Conservation (phyloP, 2,329 filamentous ascomycete genomes). For the Epichloe scottii region DNA sequence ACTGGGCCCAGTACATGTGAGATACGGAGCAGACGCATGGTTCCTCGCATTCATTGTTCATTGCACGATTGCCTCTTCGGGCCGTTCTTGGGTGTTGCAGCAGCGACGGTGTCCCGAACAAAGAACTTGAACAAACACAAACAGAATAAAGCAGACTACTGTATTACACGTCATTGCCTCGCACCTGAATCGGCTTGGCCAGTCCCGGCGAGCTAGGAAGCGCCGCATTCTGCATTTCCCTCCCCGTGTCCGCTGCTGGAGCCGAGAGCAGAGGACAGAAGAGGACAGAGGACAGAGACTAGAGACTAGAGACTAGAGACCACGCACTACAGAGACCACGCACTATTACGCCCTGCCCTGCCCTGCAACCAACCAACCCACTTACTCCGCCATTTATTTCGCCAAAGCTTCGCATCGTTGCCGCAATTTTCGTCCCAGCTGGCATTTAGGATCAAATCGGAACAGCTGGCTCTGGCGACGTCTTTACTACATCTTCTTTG, state of each 20-base stretch:
- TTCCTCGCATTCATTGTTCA: not conserved
- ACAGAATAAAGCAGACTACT: not conserved
- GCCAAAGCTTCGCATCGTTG: conserved; percentile 1
- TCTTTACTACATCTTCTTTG: not conserved
- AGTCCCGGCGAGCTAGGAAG: not conserved
- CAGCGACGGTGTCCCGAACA: not conserved
- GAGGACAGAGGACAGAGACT: too few relatives aligned
- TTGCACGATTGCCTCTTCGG: not conserved
- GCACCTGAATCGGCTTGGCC: not conserved
- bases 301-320: too few relatives aligned
- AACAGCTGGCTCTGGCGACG: not conserved
- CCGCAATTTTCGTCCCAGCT: not conserved
- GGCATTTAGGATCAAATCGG: not conserved
- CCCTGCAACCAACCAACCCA: not conserved
- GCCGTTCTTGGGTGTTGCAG: not conserved
- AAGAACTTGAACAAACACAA: not conserved
- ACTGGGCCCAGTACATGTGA: not conserved
- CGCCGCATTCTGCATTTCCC: not conserved
- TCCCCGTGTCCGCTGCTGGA: too few relatives aligned
- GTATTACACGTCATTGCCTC: not conserved
- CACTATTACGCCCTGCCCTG: not conserved
- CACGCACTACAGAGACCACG: too few relatives aligned
- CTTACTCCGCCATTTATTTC: conserved; percentile 7
- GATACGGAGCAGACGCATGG: conserved; percentile 5
- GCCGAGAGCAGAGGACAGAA: too few relatives aligned